These are phyloP conservation scores for Jacaranda copaia DNA, from an alignment of 257 asterid species.

Conservation along the genomic window DNA sequence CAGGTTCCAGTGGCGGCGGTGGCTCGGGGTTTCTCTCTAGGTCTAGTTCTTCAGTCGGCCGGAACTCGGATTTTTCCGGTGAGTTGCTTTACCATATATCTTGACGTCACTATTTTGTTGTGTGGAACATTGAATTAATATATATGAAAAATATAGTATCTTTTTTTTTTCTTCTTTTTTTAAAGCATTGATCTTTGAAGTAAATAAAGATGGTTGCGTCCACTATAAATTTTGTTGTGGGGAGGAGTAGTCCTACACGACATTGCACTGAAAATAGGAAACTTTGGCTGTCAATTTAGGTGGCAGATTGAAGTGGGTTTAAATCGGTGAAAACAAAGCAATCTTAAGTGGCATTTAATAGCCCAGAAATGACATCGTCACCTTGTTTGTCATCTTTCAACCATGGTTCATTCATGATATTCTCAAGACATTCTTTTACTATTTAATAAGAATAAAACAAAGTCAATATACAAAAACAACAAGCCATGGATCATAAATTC, in stretches of 20 bases:
- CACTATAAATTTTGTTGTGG: not conserved
- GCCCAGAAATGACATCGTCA: not conserved
- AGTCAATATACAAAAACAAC: not conserved
- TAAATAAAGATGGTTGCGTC: constrained; percentile 26
- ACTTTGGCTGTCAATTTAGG: constrained; percentile 25
- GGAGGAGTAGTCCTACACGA: constrained; percentile 32
- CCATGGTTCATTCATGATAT: not conserved
- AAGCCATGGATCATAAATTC: too few relatives aligned
- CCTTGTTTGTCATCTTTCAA: not conserved
- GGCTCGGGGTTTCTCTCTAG: constrained; percentile 43
- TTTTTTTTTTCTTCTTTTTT: not conserved
- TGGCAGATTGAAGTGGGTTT: constrained; percentile 16
- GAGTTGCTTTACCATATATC: constrained; percentile 20
- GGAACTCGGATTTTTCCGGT: constrained; percentile 76
- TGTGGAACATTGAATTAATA: too few relatives aligned
- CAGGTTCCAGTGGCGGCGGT: constrained; percentile 17
- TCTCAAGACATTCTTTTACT: not conserved
- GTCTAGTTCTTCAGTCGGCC: constrained; percentile 41
- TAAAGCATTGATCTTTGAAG: not conserved
- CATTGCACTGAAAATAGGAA: constrained; percentile 28
- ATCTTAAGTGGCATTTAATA: not conserved
- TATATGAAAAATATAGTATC: too few relatives aligned
- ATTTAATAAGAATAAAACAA: not conserved
- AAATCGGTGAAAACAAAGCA: not conserved
- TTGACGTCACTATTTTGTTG: too few relatives aligned